These are phyloP conservation scores for Akanthomyces muscarius DNA, from an alignment of 2,329 filamentous ascomycete species.

Conservation along the genomic window DNA sequence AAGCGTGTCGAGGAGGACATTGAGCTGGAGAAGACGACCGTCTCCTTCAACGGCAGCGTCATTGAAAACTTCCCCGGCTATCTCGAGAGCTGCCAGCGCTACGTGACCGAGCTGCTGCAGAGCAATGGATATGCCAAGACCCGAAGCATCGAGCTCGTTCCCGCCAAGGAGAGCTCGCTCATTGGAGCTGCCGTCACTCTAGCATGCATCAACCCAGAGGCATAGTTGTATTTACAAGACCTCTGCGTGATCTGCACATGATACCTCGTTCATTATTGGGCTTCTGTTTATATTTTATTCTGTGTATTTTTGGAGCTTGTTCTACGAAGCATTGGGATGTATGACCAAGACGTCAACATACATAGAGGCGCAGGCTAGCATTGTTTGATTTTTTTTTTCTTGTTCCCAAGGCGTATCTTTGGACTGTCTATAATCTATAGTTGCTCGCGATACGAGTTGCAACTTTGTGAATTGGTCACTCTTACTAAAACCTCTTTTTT, in stretches of 20 bases:
- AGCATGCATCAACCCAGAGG: slow-evolving; percentile 36
- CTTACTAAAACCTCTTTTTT: neutral
- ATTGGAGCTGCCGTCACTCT: slow-evolving; percentile 71
- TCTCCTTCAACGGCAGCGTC: slow-evolving; percentile 78
- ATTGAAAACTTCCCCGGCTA: slow-evolving; percentile 75
- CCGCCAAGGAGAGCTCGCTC: slow-evolving; percentile 70
- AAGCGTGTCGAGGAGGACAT: slow-evolving; percentile 49
- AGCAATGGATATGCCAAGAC: slow-evolving; percentile 32
- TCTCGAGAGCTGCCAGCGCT: slow-evolving; percentile 55
- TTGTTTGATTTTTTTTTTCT: slow-evolving; percentile 11
- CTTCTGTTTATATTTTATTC: slow-evolving; percentile 11
- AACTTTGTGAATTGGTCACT: no score
- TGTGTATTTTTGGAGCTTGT: slow-evolving; percentile 7
- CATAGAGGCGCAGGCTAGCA: slow-evolving; percentile 22
- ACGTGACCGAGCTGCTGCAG: slow-evolving; percentile 56
- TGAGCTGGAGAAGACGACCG: slow-evolving; percentile 46
- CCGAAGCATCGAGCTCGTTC: slow-evolving; percentile 56
- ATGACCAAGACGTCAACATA: slow-evolving; percentile 19
- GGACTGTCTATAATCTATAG: slow-evolving; percentile 16
- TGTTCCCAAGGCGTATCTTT: slow-evolving; percentile 14
- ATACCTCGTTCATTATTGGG: slow-evolving; percentile 10
- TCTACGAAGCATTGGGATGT: slow-evolving; percentile 15
- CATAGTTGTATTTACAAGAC: slow-evolving; percentile 15
- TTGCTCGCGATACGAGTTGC: no score
- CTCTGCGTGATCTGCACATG: slow-evolving; percentile 11